phyloP scores from a whole-genome alignment of 345 rosid genomes.

The Acer yangbiense region DNA sequence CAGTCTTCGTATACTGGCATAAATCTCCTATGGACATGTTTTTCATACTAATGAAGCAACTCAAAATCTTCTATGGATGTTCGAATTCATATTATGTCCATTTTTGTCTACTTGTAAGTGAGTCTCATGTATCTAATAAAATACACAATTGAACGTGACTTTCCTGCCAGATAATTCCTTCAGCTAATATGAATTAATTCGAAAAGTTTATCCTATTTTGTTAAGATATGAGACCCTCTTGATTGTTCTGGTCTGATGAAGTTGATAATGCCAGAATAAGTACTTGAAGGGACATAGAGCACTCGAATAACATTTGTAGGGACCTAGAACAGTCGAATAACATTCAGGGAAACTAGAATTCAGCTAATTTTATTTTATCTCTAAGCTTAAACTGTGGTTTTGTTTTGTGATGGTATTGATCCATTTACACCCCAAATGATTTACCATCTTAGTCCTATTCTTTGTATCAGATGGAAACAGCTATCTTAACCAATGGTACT shows the following conservation, averaged over 20 bases:
- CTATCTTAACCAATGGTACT: conserved; percentile 66
- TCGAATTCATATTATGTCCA: not conserved
- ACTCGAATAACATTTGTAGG: conserved; percentile 8
- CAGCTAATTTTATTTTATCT: not conserved
- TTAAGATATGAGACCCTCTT: not conserved
- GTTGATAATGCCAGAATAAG: conserved; percentile 1
- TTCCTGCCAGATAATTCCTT: conserved; percentile 16
- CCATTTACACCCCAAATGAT: not conserved
- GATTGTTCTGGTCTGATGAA: conserved; percentile 11
- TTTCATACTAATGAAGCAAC: not conserved
- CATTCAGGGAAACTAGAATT: conserved; percentile 5
- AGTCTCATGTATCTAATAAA: not conserved
- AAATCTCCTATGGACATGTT: not conserved
- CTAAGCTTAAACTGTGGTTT: conserved; percentile 7
- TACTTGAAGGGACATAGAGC: not conserved
- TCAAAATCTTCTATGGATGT: conserved; percentile 12
- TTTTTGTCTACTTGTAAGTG: not conserved
- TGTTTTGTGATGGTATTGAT: not conserved
- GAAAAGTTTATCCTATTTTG: not conserved
- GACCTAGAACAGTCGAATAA: conserved; percentile 6
- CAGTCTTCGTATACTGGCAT: not conserved
- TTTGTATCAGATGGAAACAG: conserved; percentile 82
- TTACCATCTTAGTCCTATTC: conserved; percentile 13
- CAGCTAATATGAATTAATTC: not conserved
- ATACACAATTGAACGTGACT: not conserved